These are phyloP conservation scores for Mimosa bimucronata DNA, from an alignment of 306 rosid species.

Conservation along the genomic window DNA sequence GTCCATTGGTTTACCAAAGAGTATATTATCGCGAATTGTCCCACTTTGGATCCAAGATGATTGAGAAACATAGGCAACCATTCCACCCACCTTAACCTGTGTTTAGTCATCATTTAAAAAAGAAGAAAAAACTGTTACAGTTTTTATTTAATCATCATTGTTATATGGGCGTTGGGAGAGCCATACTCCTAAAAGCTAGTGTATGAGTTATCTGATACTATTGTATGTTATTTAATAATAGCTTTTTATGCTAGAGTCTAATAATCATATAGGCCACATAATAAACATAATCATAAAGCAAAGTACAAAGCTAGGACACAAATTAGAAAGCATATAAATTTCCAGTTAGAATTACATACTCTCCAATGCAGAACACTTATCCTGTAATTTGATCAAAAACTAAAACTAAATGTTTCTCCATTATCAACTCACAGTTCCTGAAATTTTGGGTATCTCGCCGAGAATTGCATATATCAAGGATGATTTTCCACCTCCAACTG, in stretches of 20 bases:
- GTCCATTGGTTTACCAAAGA: conserved; percentile 72
- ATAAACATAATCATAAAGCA: neutral
- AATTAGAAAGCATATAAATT: neutral
- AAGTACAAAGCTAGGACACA: neutral
- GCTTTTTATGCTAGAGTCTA: neutral
- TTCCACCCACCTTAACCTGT: conserved; percentile 67
- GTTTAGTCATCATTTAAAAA: neutral
- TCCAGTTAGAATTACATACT: neutral
- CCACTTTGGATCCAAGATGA: conserved; percentile 89
- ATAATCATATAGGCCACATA: neutral
- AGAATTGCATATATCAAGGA: conserved; percentile 72
- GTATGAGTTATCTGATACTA: neutral
- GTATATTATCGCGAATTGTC: conserved; percentile 73
- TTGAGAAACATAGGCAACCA: conserved; percentile 77
- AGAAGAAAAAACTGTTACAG: neutral
- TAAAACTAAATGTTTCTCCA: neutral
- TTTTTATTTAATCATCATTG: too few species aligned
- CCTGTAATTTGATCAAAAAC: neutral
- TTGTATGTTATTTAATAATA: neutral
- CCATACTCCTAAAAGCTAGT: neutral
- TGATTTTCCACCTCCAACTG: conserved; percentile 88
- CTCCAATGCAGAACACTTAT: neutral
- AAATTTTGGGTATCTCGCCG: conserved; percentile 70
- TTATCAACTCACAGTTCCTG: conserved; percentile 68
- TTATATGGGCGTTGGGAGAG: neutral